Evolutionary conservation across 2,329 filamentous ascomycete genomes (phyloP).

Genomic region (Stachybotrys elegans): DNA sequence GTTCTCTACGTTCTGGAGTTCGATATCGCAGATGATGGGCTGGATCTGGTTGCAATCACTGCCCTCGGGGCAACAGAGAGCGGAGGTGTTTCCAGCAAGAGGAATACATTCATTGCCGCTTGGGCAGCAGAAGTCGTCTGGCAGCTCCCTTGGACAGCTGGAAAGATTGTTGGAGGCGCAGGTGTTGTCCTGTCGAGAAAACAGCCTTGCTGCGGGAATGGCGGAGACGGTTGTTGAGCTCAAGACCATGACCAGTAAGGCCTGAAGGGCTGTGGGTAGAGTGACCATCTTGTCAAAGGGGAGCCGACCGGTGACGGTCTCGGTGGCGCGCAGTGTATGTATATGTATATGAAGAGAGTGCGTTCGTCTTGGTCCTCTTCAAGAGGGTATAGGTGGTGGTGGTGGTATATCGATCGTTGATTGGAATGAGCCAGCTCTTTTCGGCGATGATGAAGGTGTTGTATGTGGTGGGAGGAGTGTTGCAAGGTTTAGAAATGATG

Average conservation of each 20-base stretch:
- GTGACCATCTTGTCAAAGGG: too few species aligned
- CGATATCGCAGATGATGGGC: constrained; percentile 60
- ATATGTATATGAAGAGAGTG: too few species aligned
- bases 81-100: constrained; percentile 60
- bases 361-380: too few species aligned
- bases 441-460: too few species aligned
- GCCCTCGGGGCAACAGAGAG: constrained; percentile 64
- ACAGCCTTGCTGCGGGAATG: constrained; percentile 31
- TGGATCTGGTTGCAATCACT: constrained; percentile 54
- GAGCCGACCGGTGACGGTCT: too few species aligned
- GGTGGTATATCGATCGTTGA: too few species aligned
- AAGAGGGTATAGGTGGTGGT: too few species aligned
- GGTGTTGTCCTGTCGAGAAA: constrained; percentile 38
- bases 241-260: constrained; percentile 32
- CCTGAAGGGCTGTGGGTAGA: constrained; percentile 21
- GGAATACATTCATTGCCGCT: constrained; percentile 47
- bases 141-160: constrained; percentile 51
- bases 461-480: too few species aligned
- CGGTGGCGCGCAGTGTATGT: too few species aligned
- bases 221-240: constrained; percentile 32
- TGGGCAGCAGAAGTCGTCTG: constrained; percentile 64
- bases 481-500: too few species aligned
- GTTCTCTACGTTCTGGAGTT: constrained; percentile 52
- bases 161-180: constrained; percentile 47
- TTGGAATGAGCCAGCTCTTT: too few species aligned